A percentile compares a stretch with the other conserved stretches of the same genome.
phyloP scores from a whole-genome alignment of 2,329 filamentous ascomycete genomes.

The Colletotrichum somersetense region DNA sequence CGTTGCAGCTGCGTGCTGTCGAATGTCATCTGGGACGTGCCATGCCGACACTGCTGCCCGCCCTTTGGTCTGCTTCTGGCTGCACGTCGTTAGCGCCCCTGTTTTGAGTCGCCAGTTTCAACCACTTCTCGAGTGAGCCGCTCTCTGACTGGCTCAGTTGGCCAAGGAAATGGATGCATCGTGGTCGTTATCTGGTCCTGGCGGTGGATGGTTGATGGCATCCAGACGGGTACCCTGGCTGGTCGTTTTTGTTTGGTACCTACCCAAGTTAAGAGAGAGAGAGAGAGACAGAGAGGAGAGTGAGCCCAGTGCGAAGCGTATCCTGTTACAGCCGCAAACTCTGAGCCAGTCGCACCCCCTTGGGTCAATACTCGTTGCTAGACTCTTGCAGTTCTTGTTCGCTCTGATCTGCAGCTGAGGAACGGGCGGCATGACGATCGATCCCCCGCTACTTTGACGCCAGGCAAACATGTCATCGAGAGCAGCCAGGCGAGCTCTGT shows the following conservation, averaged over 20 bases:
- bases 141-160: constrained; percentile 29
- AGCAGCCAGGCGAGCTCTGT: constrained; percentile 29
- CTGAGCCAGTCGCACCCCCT: constrained; percentile 19
- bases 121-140: constrained; percentile 28
- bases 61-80: not conserved
- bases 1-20: constrained; percentile 25
- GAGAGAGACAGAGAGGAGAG: not conserved
- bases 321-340: constrained; percentile 31
- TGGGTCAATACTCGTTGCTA: constrained; percentile 7
- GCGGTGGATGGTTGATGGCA: constrained; percentile 19
- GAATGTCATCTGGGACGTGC: constrained; percentile 20
- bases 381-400: constrained; percentile 12
- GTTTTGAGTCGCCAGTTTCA: constrained; percentile 32
- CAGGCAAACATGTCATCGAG: constrained; percentile 22
- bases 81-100: constrained; percentile 26
- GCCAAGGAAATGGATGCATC: not conserved
- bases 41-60: constrained; percentile 12
- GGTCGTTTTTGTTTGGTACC: constrained; percentile 31
- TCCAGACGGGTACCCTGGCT: constrained; percentile 13
- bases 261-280: not conserved
- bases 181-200: constrained; percentile 29
- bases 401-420: constrained; percentile 21
- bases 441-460: constrained; percentile 11
- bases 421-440: constrained; percentile 9
- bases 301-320: constrained; percentile 21